Evolutionary conservation across 768 basidiomycete species (phyloP), one percentile per base, ranked within the genome.

Genomic region (Podaxis rugospora): DNA sequence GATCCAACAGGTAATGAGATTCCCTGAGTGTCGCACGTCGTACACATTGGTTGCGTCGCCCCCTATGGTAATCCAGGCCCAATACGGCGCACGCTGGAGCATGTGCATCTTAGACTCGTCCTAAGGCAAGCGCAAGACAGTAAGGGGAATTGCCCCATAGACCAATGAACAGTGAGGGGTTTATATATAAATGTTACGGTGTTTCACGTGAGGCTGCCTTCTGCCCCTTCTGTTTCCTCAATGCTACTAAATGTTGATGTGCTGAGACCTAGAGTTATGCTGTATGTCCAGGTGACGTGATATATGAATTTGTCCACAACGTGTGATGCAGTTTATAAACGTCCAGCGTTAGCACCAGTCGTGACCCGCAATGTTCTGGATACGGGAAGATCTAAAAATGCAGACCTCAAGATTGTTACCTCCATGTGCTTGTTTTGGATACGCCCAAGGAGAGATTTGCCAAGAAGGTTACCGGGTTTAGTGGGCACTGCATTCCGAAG

Each of bases 1-100:
- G 18, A 69, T 66, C 67, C 68, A 69, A 52, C 68, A 68, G 13
- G 66, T 66, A n/a, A 63, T 21, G 1, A 62, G 37, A 55, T 66
- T 69, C 11, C 40, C 52, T 6, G 52, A 53, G 7, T 50, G 52
- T 42, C 57, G 55, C 5, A 64, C 49, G 21, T 56, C 58, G 36
- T 64, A 57, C 6, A 64, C 58, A 9, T 53, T 49, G 35, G 25
- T 21, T 13, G 61, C 61, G 27, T 36, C 37, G 11, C 65, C 65
- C 21, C 60, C 63, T 37, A 66, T 61, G 37, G 61, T 62, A 10
- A 66, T 28, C 65, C 65, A 66, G 9, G 65, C 61, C 51, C 54
- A 60, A 27, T 62, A 66, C 18, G 64, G 61, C 2, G 55, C 58
- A 32, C 50, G 55, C 32, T 64, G 63, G 37, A 66, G 54, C 50